Percentiles rank a stretch among this genome's conserved stretches.
Conservation (phyloP, 73 alveolate species). For the Paramecium octaurelia region DNA sequence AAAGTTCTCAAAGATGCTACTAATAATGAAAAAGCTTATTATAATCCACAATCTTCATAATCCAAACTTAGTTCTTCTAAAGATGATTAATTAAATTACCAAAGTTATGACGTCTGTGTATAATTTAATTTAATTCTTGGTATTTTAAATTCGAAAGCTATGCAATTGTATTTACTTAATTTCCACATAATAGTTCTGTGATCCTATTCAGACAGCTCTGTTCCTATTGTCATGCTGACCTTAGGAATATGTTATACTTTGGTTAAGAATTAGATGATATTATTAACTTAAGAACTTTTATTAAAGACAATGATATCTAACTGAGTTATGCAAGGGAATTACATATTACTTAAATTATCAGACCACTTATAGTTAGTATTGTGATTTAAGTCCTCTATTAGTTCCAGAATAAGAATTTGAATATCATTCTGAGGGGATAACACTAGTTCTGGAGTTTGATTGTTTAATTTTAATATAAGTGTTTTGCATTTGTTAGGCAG, state of each 20-base stretch:
- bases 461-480: background rate
- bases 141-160: background rate
- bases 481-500: background rate
- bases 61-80: background rate
- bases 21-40: background rate
- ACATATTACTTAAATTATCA: background rate
- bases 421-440: background rate
- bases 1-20: background rate
- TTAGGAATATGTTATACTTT: background rate
- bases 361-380: background rate
- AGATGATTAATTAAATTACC: slow-evolving; percentile 1
- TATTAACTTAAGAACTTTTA: background rate
- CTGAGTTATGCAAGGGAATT: background rate
- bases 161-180: background rate
- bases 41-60: background rate
- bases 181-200: background rate
- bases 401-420: background rate
- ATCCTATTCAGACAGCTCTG: background rate
- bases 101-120: background rate
- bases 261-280: background rate
- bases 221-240: background rate
- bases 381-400: background rate
- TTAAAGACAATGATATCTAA: background rate
- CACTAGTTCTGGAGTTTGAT: background rate
- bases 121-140: background rate